Conservation (phyloP, 1,139 yeast genomes). For the Chernovozyma aurita region DNA sequence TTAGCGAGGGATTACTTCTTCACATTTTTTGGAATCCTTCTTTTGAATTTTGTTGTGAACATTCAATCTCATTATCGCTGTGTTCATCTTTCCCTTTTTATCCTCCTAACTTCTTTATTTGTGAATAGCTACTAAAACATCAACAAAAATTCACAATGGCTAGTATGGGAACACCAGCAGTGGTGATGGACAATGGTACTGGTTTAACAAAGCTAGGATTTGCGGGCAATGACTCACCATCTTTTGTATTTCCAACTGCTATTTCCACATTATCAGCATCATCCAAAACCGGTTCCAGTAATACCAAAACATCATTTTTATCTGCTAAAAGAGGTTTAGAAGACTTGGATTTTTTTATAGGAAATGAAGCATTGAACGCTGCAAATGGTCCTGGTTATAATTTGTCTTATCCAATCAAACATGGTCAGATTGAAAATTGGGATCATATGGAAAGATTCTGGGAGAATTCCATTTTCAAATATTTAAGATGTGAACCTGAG, state of each 20-base stretch:
- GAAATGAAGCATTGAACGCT: conserved; percentile 89
- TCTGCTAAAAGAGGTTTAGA: conserved; percentile 85
- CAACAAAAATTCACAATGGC: too few relatives aligned
- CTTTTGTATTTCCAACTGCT: conserved; percentile 96
- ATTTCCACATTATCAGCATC: conserved; percentile 70
- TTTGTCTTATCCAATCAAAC: conserved; percentile 87
- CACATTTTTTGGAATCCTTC: too few relatives aligned
- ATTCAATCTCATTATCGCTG: too few relatives aligned
- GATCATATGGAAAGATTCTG: conserved; percentile 99
- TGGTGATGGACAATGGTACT: conserved; percentile 98
- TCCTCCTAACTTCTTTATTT: too few relatives aligned
- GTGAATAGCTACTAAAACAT: too few relatives aligned
- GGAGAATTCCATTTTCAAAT: conserved; percentile 96
- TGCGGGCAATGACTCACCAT: conserved; percentile 98
- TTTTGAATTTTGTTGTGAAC: too few relatives aligned
- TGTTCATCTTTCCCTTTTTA: too few relatives aligned
- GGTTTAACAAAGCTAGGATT: conserved; percentile 96
- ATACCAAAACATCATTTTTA: conserved; percentile 41
- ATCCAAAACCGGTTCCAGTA: conserved; percentile 27
- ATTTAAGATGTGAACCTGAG: conserved; percentile 96
- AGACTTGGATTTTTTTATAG: conserved; percentile 91
- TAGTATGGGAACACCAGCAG: conserved; percentile 79
- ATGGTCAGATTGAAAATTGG: conserved; percentile 98
- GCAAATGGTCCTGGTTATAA: conserved; percentile 89
- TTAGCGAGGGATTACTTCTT: too few relatives aligned